Conservation (phyloP, 495 filamentous ascomycete species). For the Trichodelitschia bisporula region DNA sequence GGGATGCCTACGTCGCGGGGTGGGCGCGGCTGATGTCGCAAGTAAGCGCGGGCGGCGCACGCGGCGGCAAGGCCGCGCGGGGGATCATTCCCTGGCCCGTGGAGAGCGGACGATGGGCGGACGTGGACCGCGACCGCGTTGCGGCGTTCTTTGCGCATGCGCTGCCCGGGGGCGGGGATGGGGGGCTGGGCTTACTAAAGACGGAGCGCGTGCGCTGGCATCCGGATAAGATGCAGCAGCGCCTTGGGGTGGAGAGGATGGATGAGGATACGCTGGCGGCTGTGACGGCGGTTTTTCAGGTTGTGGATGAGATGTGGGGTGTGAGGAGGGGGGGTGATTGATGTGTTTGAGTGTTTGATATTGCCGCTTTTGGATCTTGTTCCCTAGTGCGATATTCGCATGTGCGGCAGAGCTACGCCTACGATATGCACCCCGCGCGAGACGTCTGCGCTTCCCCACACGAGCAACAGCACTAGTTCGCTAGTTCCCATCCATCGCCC, state of each 20-base stretch:
- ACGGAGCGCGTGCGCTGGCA: conserved; percentile 82
- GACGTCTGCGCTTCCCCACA: too few relatives aligned
- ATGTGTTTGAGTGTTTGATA: too few relatives aligned
- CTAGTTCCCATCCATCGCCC: too few relatives aligned
- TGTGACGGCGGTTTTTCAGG: conserved; percentile 82
- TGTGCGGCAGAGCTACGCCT: too few relatives aligned
- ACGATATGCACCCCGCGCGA: too few relatives aligned
- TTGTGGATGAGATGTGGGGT: conserved; percentile 70
- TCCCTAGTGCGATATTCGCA: too few relatives aligned
- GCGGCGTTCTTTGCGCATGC: conserved; percentile 36
- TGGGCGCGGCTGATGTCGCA: too few relatives aligned
- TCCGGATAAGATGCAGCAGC: conserved; percentile 93
- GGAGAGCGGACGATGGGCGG: conserved; percentile 29
- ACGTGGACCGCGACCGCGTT: conserved; percentile 36
- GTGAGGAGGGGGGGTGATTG: too few relatives aligned
- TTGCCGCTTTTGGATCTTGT: too few relatives aligned
- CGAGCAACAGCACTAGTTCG: too few relatives aligned
- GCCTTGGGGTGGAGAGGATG: conserved; percentile 39
- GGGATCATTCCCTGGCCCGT: conserved; percentile 58
- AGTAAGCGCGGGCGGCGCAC: too few relatives aligned
- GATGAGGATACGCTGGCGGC: conserved; percentile 44
- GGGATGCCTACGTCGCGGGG: not conserved
- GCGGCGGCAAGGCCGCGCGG: not conserved
- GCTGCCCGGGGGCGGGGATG: conserved; percentile 11
- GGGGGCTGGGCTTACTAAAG: conserved; percentile 35